A percentile compares a stretch with the other conserved stretches of the same genome.
These are phyloP conservation scores for Fusarium scirpi DNA, from an alignment of 2,329 filamentous ascomycete genomes.

Conservation along the genomic window DNA sequence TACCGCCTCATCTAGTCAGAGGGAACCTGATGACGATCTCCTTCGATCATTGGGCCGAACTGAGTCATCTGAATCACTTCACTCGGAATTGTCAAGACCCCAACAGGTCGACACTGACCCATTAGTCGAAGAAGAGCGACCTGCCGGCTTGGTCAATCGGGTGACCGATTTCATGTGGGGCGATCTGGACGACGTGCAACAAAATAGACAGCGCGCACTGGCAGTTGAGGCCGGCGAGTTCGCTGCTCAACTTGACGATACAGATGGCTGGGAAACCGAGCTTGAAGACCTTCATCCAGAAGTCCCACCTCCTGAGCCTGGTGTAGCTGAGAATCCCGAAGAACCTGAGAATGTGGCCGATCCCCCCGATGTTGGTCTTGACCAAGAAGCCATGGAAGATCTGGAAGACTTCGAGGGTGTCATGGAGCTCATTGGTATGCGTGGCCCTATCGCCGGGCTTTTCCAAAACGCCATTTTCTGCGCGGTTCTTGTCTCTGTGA, in stretches of 20 bases:
- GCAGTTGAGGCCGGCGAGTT: conserved; percentile 51
- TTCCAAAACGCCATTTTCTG: conserved; percentile 97
- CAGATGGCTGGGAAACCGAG: conserved; percentile 54
- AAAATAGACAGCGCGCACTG: conserved; percentile 53
- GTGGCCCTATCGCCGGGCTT: conserved; percentile 87
- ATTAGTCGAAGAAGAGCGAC: conserved; percentile 27
- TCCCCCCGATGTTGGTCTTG: conserved; percentile 75
- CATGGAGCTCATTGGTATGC: conserved; percentile 95
- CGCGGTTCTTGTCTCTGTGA: conserved; percentile 87
- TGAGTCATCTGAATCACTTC: background rate
- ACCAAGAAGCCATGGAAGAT: conserved; percentile 82
- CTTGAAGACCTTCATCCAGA: conserved; percentile 50
- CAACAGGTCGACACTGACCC: conserved; percentile 21
- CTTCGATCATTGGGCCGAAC: conserved; percentile 11
- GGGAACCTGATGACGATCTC: conserved; percentile 4
- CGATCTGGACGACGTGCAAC: conserved; percentile 58
- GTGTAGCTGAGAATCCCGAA: conserved; percentile 40
- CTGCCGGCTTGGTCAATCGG: conserved; percentile 46
- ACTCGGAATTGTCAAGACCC: conserved; percentile 6
- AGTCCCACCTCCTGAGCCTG: conserved; percentile 49
- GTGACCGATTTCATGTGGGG: conserved; percentile 73
- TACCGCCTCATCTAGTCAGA: background rate
- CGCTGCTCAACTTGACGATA: conserved; percentile 53
- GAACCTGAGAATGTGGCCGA: conserved; percentile 67
- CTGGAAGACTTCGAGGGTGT: conserved; percentile 96